These are phyloP conservation scores for Tolypocladium capitatum DNA, from an alignment of 2,329 filamentous ascomycete genomes.

Conservation along the genomic window DNA sequence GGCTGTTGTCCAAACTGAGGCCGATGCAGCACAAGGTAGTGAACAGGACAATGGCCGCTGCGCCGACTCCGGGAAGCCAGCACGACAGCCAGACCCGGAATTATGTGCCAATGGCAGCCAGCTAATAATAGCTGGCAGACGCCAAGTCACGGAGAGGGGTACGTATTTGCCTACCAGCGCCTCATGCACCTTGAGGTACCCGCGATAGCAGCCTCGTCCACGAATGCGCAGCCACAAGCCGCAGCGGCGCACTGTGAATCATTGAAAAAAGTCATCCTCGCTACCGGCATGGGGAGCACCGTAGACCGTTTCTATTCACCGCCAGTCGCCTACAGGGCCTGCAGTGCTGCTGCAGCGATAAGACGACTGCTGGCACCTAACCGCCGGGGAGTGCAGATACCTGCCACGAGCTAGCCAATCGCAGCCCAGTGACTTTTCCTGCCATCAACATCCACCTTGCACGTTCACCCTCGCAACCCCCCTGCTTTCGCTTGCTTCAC, in stretches of 20 bases:
- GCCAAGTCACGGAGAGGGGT: slow-evolving; percentile 1
- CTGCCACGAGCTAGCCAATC: slow-evolving; percentile 5
- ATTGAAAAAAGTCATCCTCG: too few relatives aligned
- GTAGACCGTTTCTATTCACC: background rate
- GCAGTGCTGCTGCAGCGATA: background rate
- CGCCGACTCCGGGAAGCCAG: background rate
- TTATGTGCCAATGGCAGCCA: background rate
- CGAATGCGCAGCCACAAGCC: background rate
- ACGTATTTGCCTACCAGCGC: background rate
- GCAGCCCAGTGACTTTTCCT: slow-evolving; percentile 6
- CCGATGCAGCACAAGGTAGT: background rate
- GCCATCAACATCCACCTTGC: slow-evolving; percentile 6
- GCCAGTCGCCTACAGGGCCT: too few relatives aligned
- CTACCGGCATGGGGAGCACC: background rate
- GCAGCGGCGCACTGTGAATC: background rate
- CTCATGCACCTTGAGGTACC: background rate
- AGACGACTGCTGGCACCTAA: slow-evolving; percentile 1
- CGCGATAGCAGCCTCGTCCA: background rate
- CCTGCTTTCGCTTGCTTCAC: background rate
- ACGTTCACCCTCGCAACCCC: slow-evolving; percentile 4
- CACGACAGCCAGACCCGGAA: background rate
- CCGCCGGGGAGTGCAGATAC: background rate
- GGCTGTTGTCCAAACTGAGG: background rate
- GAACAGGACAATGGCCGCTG: background rate
- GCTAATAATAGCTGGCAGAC: background rate